Evolutionary conservation across 805 yeast species (phyloP).

Genomic region (Candida krabiensis): DNA sequence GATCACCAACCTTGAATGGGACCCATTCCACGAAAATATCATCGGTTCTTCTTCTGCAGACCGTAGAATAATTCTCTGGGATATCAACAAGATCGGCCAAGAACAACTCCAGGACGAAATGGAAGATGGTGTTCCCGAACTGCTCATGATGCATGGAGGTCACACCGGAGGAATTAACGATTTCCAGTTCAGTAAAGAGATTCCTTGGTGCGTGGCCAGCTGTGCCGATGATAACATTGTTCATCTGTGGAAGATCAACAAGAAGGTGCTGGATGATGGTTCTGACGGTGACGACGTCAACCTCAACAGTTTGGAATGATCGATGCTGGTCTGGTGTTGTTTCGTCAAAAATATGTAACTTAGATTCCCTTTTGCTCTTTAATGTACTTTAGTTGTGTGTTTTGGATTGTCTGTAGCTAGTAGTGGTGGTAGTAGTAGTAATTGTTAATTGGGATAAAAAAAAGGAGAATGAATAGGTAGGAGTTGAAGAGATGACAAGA

Average conservation of each 20-base stretch:
- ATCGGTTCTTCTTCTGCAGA: constrained; percentile 78
- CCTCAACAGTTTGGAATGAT: constrained; percentile 16
- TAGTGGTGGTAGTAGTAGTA: too few species aligned
- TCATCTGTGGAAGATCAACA: constrained; percentile 54
- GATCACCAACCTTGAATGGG: constrained; percentile 73
- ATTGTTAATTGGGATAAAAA: too few species aligned
- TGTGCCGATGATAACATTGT: constrained; percentile 62
- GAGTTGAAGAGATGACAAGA: too few species aligned
- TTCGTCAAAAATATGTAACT: too few species aligned
- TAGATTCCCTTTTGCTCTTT: too few species aligned
- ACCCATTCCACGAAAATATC: constrained; percentile 74
- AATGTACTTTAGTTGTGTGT: too few species aligned
- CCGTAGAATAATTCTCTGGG: constrained; percentile 80
- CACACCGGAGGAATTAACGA: constrained; percentile 79
- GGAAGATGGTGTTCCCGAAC: constrained; percentile 87
- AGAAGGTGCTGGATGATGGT: constrained; percentile 30
- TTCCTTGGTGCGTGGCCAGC: constrained; percentile 76
- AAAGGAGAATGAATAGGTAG: too few species aligned
- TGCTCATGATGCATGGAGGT: constrained; percentile 91
- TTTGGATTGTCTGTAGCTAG: too few species aligned
- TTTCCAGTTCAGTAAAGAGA: constrained; percentile 64
- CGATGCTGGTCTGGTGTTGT: too few species aligned
- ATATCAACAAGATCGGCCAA: constrained; percentile 72
- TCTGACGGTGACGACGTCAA: constrained; percentile 16
- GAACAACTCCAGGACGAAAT: constrained; percentile 86